A percentile compares a stretch with the other conserved stretches of the same genome.
Conservation (phyloP, 192 early-diverging fungal species). For the Bifiguratus adelaidae region DNA sequence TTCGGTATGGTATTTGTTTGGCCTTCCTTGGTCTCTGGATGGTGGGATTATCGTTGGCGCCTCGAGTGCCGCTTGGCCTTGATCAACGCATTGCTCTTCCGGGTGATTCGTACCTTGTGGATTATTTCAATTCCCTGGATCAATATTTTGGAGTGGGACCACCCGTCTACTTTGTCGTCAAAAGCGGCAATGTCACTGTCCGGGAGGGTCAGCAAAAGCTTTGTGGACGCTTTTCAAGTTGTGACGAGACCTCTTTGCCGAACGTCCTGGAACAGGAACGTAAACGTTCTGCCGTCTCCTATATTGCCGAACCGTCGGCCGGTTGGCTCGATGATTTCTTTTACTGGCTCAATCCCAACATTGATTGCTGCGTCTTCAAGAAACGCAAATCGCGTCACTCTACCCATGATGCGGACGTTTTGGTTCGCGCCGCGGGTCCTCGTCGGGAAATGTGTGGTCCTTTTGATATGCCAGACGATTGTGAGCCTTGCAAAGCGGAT, state of each 20-base stretch:
- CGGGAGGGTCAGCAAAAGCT: conserved; percentile 34
- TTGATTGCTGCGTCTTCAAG: conserved; percentile 44
- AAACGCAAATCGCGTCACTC: conserved; percentile 13
- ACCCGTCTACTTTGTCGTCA: conserved; percentile 54
- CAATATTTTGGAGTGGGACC: conserved; percentile 49
- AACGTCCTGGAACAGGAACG: conserved; percentile 54
- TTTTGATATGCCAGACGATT: conserved; percentile 33
- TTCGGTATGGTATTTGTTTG: conserved; percentile 26
- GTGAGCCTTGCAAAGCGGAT: conserved; percentile 20
- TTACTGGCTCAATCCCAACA: conserved; percentile 48
- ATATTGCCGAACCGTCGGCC: conserved; percentile 46
- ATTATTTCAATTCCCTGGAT: conserved; percentile 51
- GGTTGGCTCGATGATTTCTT: conserved; percentile 58
- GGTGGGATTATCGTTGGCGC: conserved; percentile 25
- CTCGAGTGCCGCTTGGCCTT: conserved; percentile 40
- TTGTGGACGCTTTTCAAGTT: conserved; percentile 47
- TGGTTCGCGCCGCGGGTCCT: neutral
- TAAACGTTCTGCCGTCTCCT: conserved; percentile 44
- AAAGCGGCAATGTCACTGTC: conserved; percentile 31
- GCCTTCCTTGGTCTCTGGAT: conserved; percentile 41
- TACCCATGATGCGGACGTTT: neutral
- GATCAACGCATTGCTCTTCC: conserved; percentile 55
- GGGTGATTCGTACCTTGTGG: conserved; percentile 49
- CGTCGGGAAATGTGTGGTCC: conserved; percentile 28
- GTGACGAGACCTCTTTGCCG: conserved; percentile 35